These are phyloP conservation scores for Stagonosporopsis chrysanthemi DNA, from an alignment of 2,329 filamentous ascomycete species.

Conservation along the genomic window DNA sequence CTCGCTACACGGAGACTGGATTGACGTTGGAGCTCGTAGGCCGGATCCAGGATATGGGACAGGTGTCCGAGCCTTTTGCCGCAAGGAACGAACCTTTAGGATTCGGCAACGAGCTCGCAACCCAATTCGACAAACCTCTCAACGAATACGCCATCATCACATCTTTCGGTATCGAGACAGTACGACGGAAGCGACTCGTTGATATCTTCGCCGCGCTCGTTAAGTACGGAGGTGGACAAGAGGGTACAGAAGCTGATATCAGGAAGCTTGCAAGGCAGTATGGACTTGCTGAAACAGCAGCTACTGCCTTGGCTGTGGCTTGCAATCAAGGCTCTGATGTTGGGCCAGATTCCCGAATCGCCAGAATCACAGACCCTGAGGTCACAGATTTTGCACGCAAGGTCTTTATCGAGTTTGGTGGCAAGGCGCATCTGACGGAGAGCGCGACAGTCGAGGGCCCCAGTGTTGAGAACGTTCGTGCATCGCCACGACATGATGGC, in stretches of 20 bases:
- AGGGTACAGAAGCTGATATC: conserved; percentile 81
- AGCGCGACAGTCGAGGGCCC: conserved; percentile 69
- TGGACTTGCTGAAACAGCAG: conserved; percentile 86
- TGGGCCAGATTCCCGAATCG: conserved; percentile 72
- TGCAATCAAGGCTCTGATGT: conserved; percentile 91
- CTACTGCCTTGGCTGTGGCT: conserved; percentile 90
- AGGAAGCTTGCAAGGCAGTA: conserved; percentile 86
- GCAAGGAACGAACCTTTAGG: conserved; percentile 71
- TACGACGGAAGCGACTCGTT: conserved; percentile 83
- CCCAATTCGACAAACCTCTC: conserved; percentile 87
- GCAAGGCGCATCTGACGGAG: conserved; percentile 83
- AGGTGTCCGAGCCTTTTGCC: conserved; percentile 74
- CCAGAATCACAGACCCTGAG: conserved; percentile 78
- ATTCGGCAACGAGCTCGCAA: conserved; percentile 93
- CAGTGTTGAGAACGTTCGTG: conserved; percentile 80
- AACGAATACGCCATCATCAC: conserved; percentile 91
- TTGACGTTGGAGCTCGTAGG: conserved; percentile 80
- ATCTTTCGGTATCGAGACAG: conserved; percentile 86
- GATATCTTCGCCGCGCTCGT: conserved; percentile 90
- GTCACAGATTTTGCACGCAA: conserved; percentile 85
- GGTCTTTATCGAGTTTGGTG: conserved; percentile 91
- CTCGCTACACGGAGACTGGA: conserved; percentile 77
- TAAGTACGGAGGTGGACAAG: conserved; percentile 73
- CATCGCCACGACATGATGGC: conserved; percentile 89
- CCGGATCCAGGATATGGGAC: conserved; percentile 77